phyloP scores from a whole-genome alignment of 106 monocot genomes.

The Ottelia alismoides region DNA sequence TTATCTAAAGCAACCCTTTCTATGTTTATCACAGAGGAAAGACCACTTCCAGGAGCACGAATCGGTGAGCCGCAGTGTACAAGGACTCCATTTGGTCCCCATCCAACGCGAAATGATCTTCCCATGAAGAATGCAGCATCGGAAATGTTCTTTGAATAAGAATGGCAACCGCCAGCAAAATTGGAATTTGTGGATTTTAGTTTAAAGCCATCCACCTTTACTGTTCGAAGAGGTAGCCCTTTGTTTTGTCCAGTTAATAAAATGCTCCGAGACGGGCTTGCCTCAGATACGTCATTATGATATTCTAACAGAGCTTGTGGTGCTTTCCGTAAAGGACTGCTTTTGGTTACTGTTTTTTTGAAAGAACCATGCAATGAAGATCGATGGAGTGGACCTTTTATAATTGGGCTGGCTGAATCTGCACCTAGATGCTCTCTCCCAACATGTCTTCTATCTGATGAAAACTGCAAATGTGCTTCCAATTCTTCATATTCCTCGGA shows the following conservation, averaged over 20 bases:
- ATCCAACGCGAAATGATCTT: constrained; percentile 91
- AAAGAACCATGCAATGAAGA: constrained; percentile 34
- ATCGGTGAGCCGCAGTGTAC: constrained; percentile 79
- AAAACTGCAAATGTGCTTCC: constrained; percentile 28
- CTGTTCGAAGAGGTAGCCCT: constrained; percentile 29
- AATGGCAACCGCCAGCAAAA: constrained; percentile 34
- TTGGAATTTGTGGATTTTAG: constrained; percentile 44
- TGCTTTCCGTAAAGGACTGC: constrained; percentile 23
- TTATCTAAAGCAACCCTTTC: constrained; percentile 68
- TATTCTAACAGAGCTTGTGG: constrained; percentile 58
- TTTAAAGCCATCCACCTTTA: constrained; percentile 66
- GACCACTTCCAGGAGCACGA: constrained; percentile 19
- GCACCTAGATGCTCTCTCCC: constrained; percentile 21
- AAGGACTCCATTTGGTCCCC: constrained; percentile 96
- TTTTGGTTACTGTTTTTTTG: constrained; percentile 25
- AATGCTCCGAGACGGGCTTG: constrained; percentile 34
- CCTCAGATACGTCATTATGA: constrained; percentile 26
- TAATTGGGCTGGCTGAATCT: constrained; percentile 43
- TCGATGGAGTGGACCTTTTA: constrained; percentile 30
- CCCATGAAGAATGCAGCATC: constrained; percentile 97
- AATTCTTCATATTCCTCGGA: constrained; percentile 54
- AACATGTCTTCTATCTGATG: constrained; percentile 19
- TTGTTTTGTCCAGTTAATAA: constrained; percentile 59
- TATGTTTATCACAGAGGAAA: constrained; percentile 74
- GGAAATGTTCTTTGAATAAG: constrained; percentile 53